A percentile compares a stretch with the other conserved stretches of the same genome.
These are phyloP conservation scores for Nakazawaea wickerhamii DNA, from an alignment of 805 yeast species.

Conservation along the genomic window DNA sequence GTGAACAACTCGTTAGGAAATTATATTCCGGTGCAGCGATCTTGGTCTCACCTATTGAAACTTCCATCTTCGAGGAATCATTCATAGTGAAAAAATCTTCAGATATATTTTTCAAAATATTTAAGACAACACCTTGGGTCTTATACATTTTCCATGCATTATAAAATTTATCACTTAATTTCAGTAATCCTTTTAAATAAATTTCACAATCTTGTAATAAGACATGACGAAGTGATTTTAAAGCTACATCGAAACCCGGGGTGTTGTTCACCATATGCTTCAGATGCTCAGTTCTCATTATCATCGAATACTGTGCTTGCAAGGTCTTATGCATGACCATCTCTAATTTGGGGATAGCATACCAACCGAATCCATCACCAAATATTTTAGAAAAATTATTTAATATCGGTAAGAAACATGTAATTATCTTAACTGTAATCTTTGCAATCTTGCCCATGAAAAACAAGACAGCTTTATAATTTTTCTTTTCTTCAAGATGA, in stretches of 20 bases:
- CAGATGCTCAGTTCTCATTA: slow-evolving; percentile 26
- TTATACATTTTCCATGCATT: slow-evolving; percentile 67
- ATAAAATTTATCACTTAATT: slow-evolving; percentile 51
- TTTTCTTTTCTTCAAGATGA: slow-evolving; percentile 29
- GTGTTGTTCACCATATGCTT: slow-evolving; percentile 10
- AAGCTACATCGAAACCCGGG: slow-evolving; percentile 10
- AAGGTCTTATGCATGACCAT: slow-evolving; percentile 33
- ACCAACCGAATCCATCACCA: slow-evolving; percentile 33
- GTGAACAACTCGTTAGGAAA: slow-evolving; percentile 17
- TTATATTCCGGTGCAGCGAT: slow-evolving; percentile 3
- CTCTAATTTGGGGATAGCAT: slow-evolving; percentile 32
- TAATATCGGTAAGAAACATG: slow-evolving; percentile 31
- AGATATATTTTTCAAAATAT: slow-evolving; percentile 23
- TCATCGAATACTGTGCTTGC: slow-evolving; percentile 23
- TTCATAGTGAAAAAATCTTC: neutral
- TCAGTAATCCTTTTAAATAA: slow-evolving; percentile 34
- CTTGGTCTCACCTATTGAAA: neutral
- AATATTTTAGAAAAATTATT: slow-evolving; percentile 23
- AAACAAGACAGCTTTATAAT: slow-evolving; percentile 30
- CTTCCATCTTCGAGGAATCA: neutral
- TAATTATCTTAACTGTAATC: slow-evolving; percentile 27
- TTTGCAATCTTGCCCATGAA: slow-evolving; percentile 31
- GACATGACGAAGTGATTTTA: slow-evolving; percentile 23
- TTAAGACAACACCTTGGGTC: slow-evolving; percentile 41
- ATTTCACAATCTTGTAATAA: slow-evolving; percentile 35